A percentile compares a stretch with the other conserved stretches of the same genome.
Evolutionary conservation across 2,329 filamentous ascomycete genomes (phyloP).

Genomic region (Ophiostoma montium): DNA sequence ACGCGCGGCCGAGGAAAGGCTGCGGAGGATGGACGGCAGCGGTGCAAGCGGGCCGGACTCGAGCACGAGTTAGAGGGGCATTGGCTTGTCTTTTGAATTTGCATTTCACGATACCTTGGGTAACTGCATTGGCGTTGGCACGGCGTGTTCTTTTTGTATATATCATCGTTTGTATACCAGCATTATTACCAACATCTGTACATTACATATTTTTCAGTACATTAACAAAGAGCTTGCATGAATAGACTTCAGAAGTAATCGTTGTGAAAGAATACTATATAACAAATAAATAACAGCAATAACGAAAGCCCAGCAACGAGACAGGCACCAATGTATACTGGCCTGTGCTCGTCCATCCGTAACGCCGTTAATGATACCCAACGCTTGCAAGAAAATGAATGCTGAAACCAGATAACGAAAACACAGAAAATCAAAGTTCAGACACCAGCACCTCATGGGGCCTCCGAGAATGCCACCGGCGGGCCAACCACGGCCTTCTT

Average conservation of each 20-base stretch:
- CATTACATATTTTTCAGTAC: too few relatives aligned
- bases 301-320: too few relatives aligned
- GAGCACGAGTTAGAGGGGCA: neutral
- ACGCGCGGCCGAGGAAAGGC: constrained; percentile 54
- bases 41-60: neutral
- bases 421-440: too few relatives aligned
- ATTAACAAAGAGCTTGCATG: too few relatives aligned
- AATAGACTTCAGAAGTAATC: too few relatives aligned
- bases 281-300: neutral
- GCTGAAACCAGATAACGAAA: too few relatives aligned
- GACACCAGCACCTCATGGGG: neutral
- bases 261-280: neutral
- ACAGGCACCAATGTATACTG: too few relatives aligned
- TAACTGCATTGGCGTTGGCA: neutral
- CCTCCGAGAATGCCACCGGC: neutral
- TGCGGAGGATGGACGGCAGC: constrained; percentile 28
- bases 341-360: too few relatives aligned
- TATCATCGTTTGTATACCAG: neutral
- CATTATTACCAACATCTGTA: too few relatives aligned
- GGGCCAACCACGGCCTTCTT: neutral
- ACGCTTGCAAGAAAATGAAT: too few relatives aligned
- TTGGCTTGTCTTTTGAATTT: neutral
- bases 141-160: neutral
- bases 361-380: too few relatives aligned
- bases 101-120: neutral